A percentile compares a stretch with the other conserved stretches of the same genome.
Conservation (phyloP, 164 flowering plant genomes). For the Liquidambar formosana region DNA sequence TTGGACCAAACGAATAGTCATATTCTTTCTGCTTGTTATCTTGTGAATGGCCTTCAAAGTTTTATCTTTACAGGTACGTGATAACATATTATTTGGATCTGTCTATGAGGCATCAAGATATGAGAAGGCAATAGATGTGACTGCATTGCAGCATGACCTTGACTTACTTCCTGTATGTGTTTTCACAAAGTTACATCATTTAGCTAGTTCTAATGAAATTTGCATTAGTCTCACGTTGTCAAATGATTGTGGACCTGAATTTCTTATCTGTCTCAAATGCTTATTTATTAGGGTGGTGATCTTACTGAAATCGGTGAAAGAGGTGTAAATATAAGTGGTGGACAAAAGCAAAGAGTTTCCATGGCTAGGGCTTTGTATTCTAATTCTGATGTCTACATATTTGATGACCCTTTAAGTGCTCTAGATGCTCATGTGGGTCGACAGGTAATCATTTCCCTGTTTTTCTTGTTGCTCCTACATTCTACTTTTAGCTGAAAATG, state of each 20-base stretch:
- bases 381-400: constrained; percentile 85
- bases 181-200: neutral
- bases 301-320: constrained; percentile 99
- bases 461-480: no score
- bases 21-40: neutral
- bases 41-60: constrained; percentile 1
- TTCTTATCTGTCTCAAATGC: constrained; percentile 1
- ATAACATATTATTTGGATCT: constrained; percentile 91
- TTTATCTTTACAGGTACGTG: constrained; percentile 70
- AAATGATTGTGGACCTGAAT: neutral
- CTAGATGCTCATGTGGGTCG: constrained; percentile 97
- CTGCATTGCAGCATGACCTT: constrained; percentile 87
- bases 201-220: neutral
- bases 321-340: constrained; percentile 98
- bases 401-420: constrained; percentile 99
- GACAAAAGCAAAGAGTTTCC: constrained; percentile 98
- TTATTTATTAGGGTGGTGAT: constrained; percentile 82
- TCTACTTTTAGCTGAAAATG: no score
- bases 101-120: constrained; percentile 61
- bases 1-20: neutral
- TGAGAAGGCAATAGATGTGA: constrained; percentile 76
- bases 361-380: constrained; percentile 99
- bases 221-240: neutral
- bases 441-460: constrained; percentile 53
- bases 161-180: constrained; percentile 81